These are phyloP conservation scores for Trichophaea hybrida DNA, from an alignment of 2,329 filamentous ascomycete genomes.

Conservation along the genomic window DNA sequence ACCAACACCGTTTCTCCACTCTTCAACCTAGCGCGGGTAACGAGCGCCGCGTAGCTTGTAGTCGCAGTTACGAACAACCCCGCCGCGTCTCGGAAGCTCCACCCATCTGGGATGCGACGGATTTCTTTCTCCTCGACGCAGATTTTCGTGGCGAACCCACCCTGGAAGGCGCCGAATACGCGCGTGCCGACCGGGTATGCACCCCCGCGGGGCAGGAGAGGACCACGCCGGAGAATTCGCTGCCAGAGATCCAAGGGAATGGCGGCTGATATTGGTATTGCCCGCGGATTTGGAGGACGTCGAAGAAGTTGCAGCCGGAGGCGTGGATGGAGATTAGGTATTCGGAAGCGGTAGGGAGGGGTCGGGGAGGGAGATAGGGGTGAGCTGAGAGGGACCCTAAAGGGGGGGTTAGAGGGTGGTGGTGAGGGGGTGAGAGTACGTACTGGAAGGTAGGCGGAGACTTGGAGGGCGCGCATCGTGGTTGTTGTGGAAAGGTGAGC, in stretches of 20 bases:
- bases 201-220: constrained; percentile 47
- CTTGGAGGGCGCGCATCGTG: background rate
- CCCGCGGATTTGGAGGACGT: constrained; percentile 84
- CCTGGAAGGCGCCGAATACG: constrained; percentile 77
- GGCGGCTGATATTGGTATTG: constrained; percentile 62
- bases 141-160: constrained; percentile 69
- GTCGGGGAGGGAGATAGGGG: constrained; percentile 54
- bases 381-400: constrained; percentile 65
- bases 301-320: constrained; percentile 89
- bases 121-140: constrained; percentile 51
- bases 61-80: constrained; percentile 86
- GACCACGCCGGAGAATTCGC: constrained; percentile 73
- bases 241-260: constrained; percentile 42
- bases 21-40: constrained; percentile 61
- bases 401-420: background rate
- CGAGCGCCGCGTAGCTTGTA: constrained; percentile 73
- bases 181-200: constrained; percentile 63
- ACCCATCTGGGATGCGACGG: constrained; percentile 61
- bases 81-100: constrained; percentile 72
- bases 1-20: constrained; percentile 75
- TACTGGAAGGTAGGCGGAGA: background rate
- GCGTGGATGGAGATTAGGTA: constrained; percentile 82
- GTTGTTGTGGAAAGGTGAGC: background rate
- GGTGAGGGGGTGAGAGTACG: background rate
- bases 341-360: constrained; percentile 53